Conservation (phyloP, 2,329 filamentous ascomycete species). For the Ceratocystis lukuohia region DNA sequence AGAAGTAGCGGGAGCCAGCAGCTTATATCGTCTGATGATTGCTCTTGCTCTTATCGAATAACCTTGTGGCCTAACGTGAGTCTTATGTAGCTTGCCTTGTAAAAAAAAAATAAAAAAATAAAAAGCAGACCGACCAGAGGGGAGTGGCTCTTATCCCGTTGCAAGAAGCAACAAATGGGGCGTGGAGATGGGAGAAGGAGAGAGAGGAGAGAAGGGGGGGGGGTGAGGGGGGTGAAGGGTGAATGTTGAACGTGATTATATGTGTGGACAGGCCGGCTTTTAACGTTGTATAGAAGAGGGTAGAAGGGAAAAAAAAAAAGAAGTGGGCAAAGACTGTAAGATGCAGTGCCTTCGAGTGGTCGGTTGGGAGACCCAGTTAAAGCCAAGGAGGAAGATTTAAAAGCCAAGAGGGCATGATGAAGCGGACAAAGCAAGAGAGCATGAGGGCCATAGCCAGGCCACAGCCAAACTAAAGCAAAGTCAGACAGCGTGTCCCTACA, state of each 20-base stretch:
- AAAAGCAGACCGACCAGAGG: background rate
- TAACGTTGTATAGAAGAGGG: background rate
- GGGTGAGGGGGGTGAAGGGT: background rate
- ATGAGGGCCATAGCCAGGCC: background rate
- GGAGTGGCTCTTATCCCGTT: background rate
- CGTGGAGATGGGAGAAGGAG: background rate
- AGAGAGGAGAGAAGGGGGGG: background rate
- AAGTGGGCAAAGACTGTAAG: background rate
- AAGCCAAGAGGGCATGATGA: background rate
- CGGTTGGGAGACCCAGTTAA: conserved; percentile 1
- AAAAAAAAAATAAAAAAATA: background rate
- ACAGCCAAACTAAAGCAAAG: background rate
- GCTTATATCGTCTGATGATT: conserved; percentile 13
- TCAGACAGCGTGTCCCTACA: background rate
- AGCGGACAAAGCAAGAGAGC: background rate
- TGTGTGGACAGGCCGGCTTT: background rate
- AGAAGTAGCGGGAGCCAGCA: conserved; percentile 11
- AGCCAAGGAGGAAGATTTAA: background rate
- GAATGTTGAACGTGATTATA: background rate
- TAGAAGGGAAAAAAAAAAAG: background rate
- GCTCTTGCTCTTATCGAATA: background rate
- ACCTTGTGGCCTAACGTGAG: background rate
- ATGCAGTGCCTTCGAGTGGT: background rate
- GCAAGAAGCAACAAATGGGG: background rate
- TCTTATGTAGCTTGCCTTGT: background rate